These are phyloP conservation scores for Fusarium sp. DNA, from an alignment of 2,329 filamentous ascomycete species.

Conservation along the genomic window DNA sequence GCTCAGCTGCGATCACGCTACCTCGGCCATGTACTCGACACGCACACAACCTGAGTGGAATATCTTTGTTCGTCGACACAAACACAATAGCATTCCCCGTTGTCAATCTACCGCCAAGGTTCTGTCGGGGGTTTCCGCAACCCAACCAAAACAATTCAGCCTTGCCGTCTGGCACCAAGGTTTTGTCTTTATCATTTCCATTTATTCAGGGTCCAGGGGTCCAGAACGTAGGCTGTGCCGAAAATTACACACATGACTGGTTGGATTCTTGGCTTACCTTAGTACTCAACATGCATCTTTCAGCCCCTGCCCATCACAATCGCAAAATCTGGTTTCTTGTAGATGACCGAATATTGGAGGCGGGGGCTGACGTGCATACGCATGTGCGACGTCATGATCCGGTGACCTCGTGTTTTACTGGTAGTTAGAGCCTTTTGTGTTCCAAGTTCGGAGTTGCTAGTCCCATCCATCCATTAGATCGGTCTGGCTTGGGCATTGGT, in stretches of 20 bases:
- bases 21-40: background rate
- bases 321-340: slow-evolving; percentile 40
- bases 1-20: background rate
- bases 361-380: slow-evolving; percentile 40
- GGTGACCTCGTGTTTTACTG: slow-evolving; percentile 22
- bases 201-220: slow-evolving; percentile 36
- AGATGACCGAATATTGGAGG: background rate
- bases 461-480: slow-evolving; percentile 1
- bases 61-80: background rate
- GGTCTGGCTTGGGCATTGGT: slow-evolving; percentile 21
- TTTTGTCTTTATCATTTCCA: background rate
- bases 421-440: background rate
- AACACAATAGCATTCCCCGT: background rate
- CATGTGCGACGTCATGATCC: slow-evolving; percentile 41
- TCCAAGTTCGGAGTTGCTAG: slow-evolving; percentile 6
- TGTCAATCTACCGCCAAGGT: slow-evolving; percentile 8
- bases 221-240: slow-evolving; percentile 8
- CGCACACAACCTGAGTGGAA: background rate
- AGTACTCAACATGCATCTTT: background rate
- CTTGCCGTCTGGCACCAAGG: slow-evolving; percentile 21
- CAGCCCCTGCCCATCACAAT: slow-evolving; percentile 17
- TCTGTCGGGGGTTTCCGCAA: slow-evolving; percentile 3
- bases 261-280: background rate
- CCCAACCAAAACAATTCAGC: slow-evolving; percentile 33
- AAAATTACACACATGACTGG: slow-evolving; percentile 17